A percentile compares a stretch with the other conserved stretches of the same genome.
phyloP scores from a whole-genome alignment of 1,284 basidiomycete species.

The Lentinula novae-zelandiae region DNA sequence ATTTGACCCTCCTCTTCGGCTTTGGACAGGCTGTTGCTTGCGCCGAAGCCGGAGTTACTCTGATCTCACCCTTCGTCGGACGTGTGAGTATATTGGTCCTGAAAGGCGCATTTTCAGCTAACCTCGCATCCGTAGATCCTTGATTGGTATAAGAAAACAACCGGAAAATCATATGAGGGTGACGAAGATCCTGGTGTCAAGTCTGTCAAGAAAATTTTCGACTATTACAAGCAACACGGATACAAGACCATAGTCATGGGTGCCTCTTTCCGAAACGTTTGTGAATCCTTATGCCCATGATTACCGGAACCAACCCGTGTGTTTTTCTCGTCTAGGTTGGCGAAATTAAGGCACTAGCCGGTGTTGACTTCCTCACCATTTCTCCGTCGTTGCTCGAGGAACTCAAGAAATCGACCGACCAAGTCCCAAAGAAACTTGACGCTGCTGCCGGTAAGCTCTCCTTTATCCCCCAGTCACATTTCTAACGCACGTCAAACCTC shows the following conservation, averaged over 20 bases:
- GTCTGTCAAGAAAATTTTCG: slow-evolving; percentile 96
- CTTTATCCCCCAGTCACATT: not conserved
- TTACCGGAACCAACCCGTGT: not conserved
- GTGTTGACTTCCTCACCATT: slow-evolving; percentile 97
- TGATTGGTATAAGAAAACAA: slow-evolving; percentile 94
- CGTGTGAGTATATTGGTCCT: slow-evolving; percentile 56
- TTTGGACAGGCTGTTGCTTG: slow-evolving; percentile 98
- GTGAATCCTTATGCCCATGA: slow-evolving; percentile 22
- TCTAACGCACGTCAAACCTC: slow-evolving; percentile 36
- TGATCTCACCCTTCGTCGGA: slow-evolving; percentile 99
- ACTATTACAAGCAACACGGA: slow-evolving; percentile 98
- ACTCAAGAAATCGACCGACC: slow-evolving; percentile 77
- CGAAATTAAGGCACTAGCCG: slow-evolving; percentile 94
- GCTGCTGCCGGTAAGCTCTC: slow-evolving; percentile 53
- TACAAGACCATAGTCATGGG: slow-evolving; percentile 99
- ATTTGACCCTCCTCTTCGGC: slow-evolving; percentile 98
- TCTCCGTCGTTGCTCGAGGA: slow-evolving; percentile 89
- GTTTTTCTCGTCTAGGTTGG: slow-evolving; percentile 49
- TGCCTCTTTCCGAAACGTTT: slow-evolving; percentile 95
- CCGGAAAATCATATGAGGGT: slow-evolving; percentile 82
- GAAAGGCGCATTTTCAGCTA: not conserved
- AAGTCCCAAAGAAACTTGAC: slow-evolving; percentile 85
- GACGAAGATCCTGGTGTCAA: slow-evolving; percentile 95
- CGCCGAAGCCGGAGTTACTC: slow-evolving; percentile 95
- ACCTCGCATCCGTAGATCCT: slow-evolving; percentile 59